These are phyloP conservation scores for Scleroderma citrinum DNA, from an alignment of 768 basidiomycete species.

Conservation along the genomic window DNA sequence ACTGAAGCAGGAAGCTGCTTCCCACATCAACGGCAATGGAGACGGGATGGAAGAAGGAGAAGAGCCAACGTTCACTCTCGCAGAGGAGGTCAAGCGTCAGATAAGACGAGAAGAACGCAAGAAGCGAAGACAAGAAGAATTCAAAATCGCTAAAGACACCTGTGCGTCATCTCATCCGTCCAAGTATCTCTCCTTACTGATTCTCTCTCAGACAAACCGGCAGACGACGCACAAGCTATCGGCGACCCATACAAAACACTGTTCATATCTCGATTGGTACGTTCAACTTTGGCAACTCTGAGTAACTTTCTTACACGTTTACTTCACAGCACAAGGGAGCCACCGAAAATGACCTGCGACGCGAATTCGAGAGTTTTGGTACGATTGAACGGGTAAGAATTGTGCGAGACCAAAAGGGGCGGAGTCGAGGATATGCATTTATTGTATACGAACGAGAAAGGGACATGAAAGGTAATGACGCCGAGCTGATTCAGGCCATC, in stretches of 20 bases:
- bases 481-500: constrained; percentile 2
- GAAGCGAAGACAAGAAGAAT: constrained; percentile 69
- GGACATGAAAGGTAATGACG: constrained; percentile 89
- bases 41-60: constrained; percentile 83
- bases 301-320: constrained; percentile 11
- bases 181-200: constrained; percentile 5
- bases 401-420: constrained; percentile 84
- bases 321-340: constrained; percentile 76
- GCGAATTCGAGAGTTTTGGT: constrained; percentile 94
- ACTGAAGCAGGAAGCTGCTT: constrained; percentile 71
- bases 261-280: constrained; percentile 89
- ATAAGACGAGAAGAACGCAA: constrained; percentile 73
- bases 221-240: constrained; percentile 82
- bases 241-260: constrained; percentile 99
- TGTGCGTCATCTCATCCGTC: constrained; percentile 48
- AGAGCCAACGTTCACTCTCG: constrained; percentile 72
- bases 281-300: constrained; percentile 10
- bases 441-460: constrained; percentile 96
- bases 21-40: constrained; percentile 50
- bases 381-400: constrained; percentile 92
- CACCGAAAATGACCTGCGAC: constrained; percentile 85
- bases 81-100: constrained; percentile 78
- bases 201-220: constrained; percentile 72
- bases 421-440: constrained; percentile 91
- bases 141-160: constrained; percentile 74